Percentiles rank a stretch among this genome's conserved stretches.
These are phyloP conservation scores for Russula lepida DNA, from an alignment of 768 basidiomycete genomes.

Conservation along the genomic window DNA sequence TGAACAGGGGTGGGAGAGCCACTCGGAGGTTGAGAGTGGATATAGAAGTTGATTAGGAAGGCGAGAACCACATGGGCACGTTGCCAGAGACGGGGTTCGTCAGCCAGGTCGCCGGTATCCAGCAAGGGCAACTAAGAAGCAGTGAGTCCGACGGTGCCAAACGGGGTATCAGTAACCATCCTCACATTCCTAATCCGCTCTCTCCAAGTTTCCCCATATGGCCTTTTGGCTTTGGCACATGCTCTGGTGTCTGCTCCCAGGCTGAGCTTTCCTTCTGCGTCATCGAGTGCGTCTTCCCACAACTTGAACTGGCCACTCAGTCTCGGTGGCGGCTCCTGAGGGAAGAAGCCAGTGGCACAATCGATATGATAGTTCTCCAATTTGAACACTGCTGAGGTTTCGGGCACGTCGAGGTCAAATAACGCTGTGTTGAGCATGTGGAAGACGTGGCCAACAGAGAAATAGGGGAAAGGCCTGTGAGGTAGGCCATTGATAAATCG, in stretches of 20 bases:
- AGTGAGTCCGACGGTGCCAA: background rate
- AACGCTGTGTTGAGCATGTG: slow-evolving; percentile 9
- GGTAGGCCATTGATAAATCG: slow-evolving; percentile 8
- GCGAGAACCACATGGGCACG: slow-evolving; percentile 86
- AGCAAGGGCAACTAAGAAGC: slow-evolving; percentile 60
- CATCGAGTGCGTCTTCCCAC: slow-evolving; percentile 65
- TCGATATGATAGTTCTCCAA: slow-evolving; percentile 43
- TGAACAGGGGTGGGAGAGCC: slow-evolving; percentile 34
- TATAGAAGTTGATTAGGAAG: slow-evolving; percentile 85
- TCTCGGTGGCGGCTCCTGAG: slow-evolving; percentile 48
- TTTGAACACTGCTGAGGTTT: slow-evolving; percentile 3
- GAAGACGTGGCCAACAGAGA: slow-evolving; percentile 18
- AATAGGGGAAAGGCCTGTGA: slow-evolving; percentile 3
- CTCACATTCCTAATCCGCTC: slow-evolving; percentile 52
- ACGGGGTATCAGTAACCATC: slow-evolving; percentile 7
- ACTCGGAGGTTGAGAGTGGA: slow-evolving; percentile 60
- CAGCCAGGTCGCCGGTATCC: slow-evolving; percentile 42
- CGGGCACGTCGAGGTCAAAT: background rate
- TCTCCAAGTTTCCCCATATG: slow-evolving; percentile 63
- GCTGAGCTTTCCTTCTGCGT: slow-evolving; percentile 45
- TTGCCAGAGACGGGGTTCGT: slow-evolving; percentile 55
- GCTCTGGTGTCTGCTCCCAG: slow-evolving; percentile 50
- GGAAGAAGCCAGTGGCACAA: slow-evolving; percentile 77
- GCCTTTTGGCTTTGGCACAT: slow-evolving; percentile 39
- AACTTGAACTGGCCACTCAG: slow-evolving; percentile 45